Evolutionary conservation across 2,329 filamentous ascomycete species (phyloP).

Genomic region (Exophiala oligosperma): DNA sequence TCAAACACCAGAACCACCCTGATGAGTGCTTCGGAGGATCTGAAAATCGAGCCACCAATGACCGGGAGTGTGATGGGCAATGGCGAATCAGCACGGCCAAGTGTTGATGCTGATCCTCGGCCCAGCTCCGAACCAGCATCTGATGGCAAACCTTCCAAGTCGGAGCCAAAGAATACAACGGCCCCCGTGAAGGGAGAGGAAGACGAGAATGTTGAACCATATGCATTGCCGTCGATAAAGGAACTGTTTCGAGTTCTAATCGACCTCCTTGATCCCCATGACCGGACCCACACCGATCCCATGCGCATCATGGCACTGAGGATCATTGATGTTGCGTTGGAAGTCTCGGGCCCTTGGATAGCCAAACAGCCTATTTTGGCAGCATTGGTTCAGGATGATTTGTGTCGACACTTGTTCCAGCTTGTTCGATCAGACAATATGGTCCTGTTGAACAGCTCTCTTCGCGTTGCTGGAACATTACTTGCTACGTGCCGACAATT

Average conservation of each 20-base stretch:
- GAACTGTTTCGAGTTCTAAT: slow-evolving; percentile 93
- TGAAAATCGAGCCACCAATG: slow-evolving; percentile 74
- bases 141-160: slow-evolving; percentile 35
- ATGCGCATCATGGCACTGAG: slow-evolving; percentile 97
- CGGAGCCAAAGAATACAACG: slow-evolving; percentile 35
- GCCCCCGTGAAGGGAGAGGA: slow-evolving; percentile 36
- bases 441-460: slow-evolving; percentile 86
- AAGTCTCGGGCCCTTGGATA: slow-evolving; percentile 94
- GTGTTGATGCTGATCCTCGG: slow-evolving; percentile 20
- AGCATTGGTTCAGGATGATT: slow-evolving; percentile 82
- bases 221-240: slow-evolving; percentile 89
- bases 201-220: slow-evolving; percentile 69
- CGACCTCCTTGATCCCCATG: slow-evolving; percentile 89
- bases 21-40: slow-evolving; percentile 63
- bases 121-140: slow-evolving; percentile 12
- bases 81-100: slow-evolving; percentile 25
- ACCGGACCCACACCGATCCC: slow-evolving; percentile 86
- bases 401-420: slow-evolving; percentile 94
- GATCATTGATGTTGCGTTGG: slow-evolving; percentile 94
- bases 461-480: slow-evolving; percentile 87
- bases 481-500: slow-evolving; percentile 87
- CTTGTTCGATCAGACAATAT: slow-evolving; percentile 95
- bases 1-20: slow-evolving; percentile 26
- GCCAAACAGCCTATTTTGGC: slow-evolving; percentile 87
- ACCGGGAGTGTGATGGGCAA: slow-evolving; percentile 59